Conservation (phyloP, 2,329 filamentous ascomycete genomes). For the Xylariaceae sp. region DNA sequence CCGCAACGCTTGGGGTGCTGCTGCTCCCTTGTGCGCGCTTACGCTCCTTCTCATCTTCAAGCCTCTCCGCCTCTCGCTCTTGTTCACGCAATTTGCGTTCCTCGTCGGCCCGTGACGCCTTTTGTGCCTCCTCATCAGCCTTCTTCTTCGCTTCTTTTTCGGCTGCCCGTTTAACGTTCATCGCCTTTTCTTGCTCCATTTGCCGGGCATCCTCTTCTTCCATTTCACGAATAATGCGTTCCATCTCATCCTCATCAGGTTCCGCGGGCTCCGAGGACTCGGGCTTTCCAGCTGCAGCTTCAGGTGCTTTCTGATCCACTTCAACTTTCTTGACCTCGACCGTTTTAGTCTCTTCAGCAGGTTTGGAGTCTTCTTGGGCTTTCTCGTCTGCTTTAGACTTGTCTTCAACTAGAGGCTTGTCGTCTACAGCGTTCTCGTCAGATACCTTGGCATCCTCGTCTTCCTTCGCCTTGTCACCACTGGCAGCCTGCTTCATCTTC, state of each 20-base stretch:
- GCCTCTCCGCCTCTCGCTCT: conserved; percentile 66
- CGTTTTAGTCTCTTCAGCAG: conserved; percentile 30
- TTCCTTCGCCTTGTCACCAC: conserved; percentile 43
- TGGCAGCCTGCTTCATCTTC: conserved; percentile 63
- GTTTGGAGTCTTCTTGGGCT: conserved; percentile 22
- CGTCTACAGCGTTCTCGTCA: conserved; percentile 26
- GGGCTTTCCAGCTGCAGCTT: conserved; percentile 26
- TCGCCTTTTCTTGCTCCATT: conserved; percentile 44
- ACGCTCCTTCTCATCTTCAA: conserved; percentile 66
- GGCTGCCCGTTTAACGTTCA: conserved; percentile 33
- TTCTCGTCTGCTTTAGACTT: conserved; percentile 23
- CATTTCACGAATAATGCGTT: conserved; percentile 59
- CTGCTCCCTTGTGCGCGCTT: conserved; percentile 45
- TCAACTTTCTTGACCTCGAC: conserved; percentile 23
- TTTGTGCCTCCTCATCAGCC: conserved; percentile 39
- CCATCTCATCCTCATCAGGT: conserved; percentile 50
- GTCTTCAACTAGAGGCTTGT: conserved; percentile 16
- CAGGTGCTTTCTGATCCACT: conserved; percentile 22
- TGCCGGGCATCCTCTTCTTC: conserved; percentile 50
- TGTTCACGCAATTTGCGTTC: conserved; percentile 67
- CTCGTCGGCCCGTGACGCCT: conserved; percentile 47
- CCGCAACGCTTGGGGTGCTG: conserved; percentile 25
- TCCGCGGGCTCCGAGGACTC: conserved; percentile 24
- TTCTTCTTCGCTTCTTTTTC: conserved; percentile 42
- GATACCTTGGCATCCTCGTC: conserved; percentile 34